Base-by-base conservation (phyloP, 495 filamentous ascomycete genomes). In the Penicillium taxi region DNA sequence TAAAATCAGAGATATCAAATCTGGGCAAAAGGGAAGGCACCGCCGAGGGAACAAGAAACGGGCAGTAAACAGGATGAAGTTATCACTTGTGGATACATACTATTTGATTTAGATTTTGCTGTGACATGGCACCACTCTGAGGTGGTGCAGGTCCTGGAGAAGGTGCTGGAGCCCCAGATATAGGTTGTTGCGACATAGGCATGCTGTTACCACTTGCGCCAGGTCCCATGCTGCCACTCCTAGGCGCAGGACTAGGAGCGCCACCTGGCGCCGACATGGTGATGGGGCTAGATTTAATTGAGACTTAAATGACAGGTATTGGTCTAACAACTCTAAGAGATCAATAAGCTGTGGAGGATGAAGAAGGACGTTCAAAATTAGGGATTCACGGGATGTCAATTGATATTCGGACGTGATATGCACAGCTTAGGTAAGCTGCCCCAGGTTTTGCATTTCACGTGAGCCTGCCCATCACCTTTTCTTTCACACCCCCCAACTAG, bases 51-150 rank as follows among this genome's bases (percentile, higher is more conserved):
- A n/a, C n/a, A n/a, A n/a, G n/a, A n/a, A n/a, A n/a, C n/a, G n/a
- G n/a, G n/a, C n/a, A n/a, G n/a, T n/a, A n/a, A n/a, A n/a, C n/a
- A n/a, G n/a, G n/a, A n/a, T n/a, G n/a, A n/a, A n/a, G n/a, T n/a
- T n/a, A n/a, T n/a, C n/a, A n/a, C n/a, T n/a, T n/a, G n/a, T n/a
- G n/a, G n/a, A n/a, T n/a, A n/a, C n/a, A n/a, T n/a, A 95, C 90
- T 55, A 98, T 98, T 47, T 93, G 86, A 44, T 98, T 98, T 6
- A 98, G 58, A 52, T 95, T 94, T 46, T 93, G 88, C 26, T 85
- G 82, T 3, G 84, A 84, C 72, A 67, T 76, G 47, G 48, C 72
- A 42, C 59, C 73, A 44, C 49, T 59, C 29, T 44, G 69, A 29
- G 61, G 64, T 26, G 50, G 61, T n/a, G 44, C 59, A 9, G 61